Conservation (phyloP, 2,329 filamentous ascomycete species). For the Dendryphion nanum region DNA sequence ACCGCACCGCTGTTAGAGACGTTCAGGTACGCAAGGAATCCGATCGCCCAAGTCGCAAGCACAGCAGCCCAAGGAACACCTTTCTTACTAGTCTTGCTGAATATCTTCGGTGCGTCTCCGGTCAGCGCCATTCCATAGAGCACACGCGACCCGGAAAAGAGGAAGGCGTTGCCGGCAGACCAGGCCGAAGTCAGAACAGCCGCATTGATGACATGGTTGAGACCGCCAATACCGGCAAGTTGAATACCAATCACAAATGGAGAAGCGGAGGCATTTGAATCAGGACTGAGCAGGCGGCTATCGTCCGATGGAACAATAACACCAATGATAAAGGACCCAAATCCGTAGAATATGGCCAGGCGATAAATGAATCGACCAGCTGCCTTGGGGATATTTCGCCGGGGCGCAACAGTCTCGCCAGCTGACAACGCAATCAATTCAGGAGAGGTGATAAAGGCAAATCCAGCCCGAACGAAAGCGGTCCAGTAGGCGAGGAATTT, state of each 20-base stretch:
- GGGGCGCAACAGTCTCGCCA: slow-evolving; percentile 35
- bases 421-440: slow-evolving; percentile 35
- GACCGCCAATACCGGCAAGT: slow-evolving; percentile 63
- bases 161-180: slow-evolving; percentile 67
- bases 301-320: slow-evolving; percentile 59
- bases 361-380: slow-evolving; percentile 54
- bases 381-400: slow-evolving; percentile 52
- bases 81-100: slow-evolving; percentile 46
- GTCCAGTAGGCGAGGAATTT: slow-evolving; percentile 61
- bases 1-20: slow-evolving; percentile 46
- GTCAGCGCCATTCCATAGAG: slow-evolving; percentile 51
- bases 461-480: slow-evolving; percentile 54
- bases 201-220: slow-evolving; percentile 74
- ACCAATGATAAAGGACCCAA: slow-evolving; percentile 56
- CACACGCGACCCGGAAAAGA: slow-evolving; percentile 55
- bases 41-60: slow-evolving; percentile 40
- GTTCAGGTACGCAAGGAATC: slow-evolving; percentile 51
- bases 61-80: slow-evolving; percentile 44
- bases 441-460: slow-evolving; percentile 40
- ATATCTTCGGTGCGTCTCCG: slow-evolving; percentile 52
- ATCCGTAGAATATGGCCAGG: slow-evolving; percentile 55
- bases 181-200: slow-evolving; percentile 71
- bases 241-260: slow-evolving; percentile 65
- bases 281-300: slow-evolving; percentile 39
- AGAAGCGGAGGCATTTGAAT: slow-evolving; percentile 33